Evolutionary conservation across 2,329 filamentous ascomycete genomes (phyloP).

Genomic region (Talaromyces funiculosus): DNA sequence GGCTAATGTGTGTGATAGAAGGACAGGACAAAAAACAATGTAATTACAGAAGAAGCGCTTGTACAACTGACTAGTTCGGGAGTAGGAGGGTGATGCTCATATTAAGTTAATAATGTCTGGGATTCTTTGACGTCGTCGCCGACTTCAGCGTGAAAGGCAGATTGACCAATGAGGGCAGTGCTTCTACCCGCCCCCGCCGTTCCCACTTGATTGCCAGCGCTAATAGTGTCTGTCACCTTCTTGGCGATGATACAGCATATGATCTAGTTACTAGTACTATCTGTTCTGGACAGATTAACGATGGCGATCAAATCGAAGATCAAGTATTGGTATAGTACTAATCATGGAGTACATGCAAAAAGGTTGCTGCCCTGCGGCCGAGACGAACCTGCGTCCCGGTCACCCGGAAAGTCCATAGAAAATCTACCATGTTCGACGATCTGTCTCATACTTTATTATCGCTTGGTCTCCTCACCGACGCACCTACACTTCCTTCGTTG

Average conservation of each 20-base stretch:
- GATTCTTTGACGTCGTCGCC: conserved; percentile 4
- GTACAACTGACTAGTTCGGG: background rate
- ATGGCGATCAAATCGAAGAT: background rate
- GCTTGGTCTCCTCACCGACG: background rate
- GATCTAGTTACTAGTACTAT: background rate
- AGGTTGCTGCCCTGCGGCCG: background rate
- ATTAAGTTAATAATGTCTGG: background rate
- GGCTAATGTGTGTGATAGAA: background rate
- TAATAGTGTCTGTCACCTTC: background rate
- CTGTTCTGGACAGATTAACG: background rate
- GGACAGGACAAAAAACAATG: too few relatives aligned
- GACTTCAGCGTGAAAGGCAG: background rate
- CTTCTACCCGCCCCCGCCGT: conserved; percentile 1
- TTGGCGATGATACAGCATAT: background rate
- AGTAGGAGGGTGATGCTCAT: background rate
- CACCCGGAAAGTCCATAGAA: background rate
- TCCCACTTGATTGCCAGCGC: conserved; percentile 1
- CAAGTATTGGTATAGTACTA: background rate
- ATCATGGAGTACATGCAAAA: background rate
- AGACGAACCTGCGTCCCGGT: conserved; percentile 11
- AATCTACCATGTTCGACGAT: background rate
- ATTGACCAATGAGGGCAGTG: conserved; percentile 7
- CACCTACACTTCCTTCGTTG: background rate
- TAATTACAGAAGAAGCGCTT: background rate
- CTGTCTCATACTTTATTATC: conserved; percentile 1